A percentile compares a stretch with the other conserved stretches of the same genome.
Evolutionary conservation across 1,139 yeast genomes (phyloP).

Genomic region (Zygoascus sp.): DNA sequence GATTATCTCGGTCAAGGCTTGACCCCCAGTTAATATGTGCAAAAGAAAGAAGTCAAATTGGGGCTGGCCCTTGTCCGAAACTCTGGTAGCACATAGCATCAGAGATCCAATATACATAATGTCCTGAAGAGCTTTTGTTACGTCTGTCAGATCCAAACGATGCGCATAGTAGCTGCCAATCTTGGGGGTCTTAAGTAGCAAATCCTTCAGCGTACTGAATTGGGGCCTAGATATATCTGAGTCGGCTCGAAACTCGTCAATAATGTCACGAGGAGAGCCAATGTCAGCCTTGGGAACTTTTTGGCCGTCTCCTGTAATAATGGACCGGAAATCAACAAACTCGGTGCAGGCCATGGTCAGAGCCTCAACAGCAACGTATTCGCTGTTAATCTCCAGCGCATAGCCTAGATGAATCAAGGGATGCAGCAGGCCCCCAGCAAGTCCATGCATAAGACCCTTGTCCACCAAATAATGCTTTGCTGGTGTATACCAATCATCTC

Average conservation of each 20-base stretch:
- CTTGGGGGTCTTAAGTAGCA: background rate
- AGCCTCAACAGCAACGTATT: conserved; percentile 33
- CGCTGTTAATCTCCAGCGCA: conserved; percentile 32
- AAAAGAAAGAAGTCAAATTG: conserved; percentile 30
- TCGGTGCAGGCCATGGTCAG: conserved; percentile 23
- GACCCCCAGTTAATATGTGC: conserved; percentile 32
- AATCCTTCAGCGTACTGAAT: background rate
- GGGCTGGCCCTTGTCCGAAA: conserved; percentile 24
- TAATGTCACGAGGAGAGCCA: background rate
- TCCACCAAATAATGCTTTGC: conserved; percentile 20
- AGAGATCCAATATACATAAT: conserved; percentile 24
- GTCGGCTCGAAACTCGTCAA: conserved; percentile 12
- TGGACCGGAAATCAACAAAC: conserved; percentile 11
- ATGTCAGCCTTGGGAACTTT: conserved; percentile 12
- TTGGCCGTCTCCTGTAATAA: conserved; percentile 10
- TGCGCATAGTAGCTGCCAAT: conserved; percentile 18
- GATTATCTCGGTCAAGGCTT: conserved; percentile 29
- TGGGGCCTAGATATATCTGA: background rate
- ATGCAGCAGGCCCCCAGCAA: conserved; percentile 30
- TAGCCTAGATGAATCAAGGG: conserved; percentile 36
- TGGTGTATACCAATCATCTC: conserved; percentile 29
- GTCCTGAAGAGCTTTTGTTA: conserved; percentile 19
- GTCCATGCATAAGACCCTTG: conserved; percentile 21
- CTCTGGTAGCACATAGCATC: conserved; percentile 23
- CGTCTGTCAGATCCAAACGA: conserved; percentile 21